phyloP scores from a whole-genome alignment of 225 moss, liverwort and hornwort species.

The Antitrichia curtipendula region DNA sequence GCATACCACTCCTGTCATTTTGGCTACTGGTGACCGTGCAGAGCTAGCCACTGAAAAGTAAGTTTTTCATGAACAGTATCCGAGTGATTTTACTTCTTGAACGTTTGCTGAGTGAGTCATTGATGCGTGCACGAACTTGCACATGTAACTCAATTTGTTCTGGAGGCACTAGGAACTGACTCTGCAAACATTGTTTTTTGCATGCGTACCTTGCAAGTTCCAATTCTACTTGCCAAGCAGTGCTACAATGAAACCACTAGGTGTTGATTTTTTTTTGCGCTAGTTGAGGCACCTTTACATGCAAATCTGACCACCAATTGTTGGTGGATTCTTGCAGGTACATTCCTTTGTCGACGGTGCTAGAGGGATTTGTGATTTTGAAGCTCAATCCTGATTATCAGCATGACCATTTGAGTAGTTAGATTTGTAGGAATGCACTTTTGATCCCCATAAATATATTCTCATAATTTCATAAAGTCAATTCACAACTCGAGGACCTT shows the following conservation, averaged over 20 bases:
- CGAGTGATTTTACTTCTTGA: not conserved
- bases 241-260: not conserved
- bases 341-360: conserved; percentile 81
- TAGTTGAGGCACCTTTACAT: not conserved
- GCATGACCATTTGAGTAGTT: conserved; percentile 94
- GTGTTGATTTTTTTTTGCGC: not conserved
- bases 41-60: conserved; percentile 98
- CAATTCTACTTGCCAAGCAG: not conserved
- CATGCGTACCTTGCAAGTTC: not conserved
- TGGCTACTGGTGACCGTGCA: conserved; percentile 95
- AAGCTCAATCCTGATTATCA: conserved; percentile 96
- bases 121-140: not conserved
- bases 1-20: conserved; percentile 92
- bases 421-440: conserved; percentile 10
- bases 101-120: not conserved
- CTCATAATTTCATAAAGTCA: not conserved
- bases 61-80: not conserved
- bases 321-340: conserved; percentile 50
- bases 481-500: not conserved
- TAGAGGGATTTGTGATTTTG: conserved; percentile 94
- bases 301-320: not conserved
- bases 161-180: not conserved
- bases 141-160: not conserved
- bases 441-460: not conserved
- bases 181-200: not conserved